A percentile compares a stretch with the other conserved stretches of the same genome.
Conservation (phyloP, 106 monocot species). For the Gastrodia elata region DNA sequence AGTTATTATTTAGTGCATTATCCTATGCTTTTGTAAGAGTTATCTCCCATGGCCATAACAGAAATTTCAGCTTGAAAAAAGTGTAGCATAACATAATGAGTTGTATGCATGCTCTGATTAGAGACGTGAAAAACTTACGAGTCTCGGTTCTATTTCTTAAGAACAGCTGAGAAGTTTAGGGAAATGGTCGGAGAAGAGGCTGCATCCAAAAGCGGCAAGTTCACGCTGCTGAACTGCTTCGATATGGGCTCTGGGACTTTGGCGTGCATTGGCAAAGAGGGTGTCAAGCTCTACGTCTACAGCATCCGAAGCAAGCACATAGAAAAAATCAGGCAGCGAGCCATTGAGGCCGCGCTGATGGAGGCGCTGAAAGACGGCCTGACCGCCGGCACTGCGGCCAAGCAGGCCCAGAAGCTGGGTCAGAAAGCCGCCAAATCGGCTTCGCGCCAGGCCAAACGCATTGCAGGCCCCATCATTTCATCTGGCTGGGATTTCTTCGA, state of each 20-base stretch:
- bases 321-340: conserved; percentile 27
- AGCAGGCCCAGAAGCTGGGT: conserved; percentile 58
- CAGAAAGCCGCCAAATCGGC: conserved; percentile 69
- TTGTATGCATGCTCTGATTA: not conserved
- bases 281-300: conserved; percentile 50
- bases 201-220: conserved; percentile 50
- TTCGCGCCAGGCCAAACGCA: conserved; percentile 65
- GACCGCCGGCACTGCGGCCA: conserved; percentile 38
- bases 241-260: conserved; percentile 51
- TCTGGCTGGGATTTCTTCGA: conserved; percentile 96
- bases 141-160: not conserved
- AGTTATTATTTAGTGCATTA: too few relatives aligned
- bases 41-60: too few relatives aligned
- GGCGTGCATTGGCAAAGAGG: conserved; percentile 34
- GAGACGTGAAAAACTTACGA: not conserved
- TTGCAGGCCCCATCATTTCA: conserved; percentile 73
- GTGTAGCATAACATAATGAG: too few relatives aligned
- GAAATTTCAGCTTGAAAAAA: too few relatives aligned
- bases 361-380: conserved; percentile 56
- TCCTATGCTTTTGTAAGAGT: too few relatives aligned
- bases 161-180: conserved; percentile 45
- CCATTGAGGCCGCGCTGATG: conserved; percentile 41
- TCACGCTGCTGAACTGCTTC: conserved; percentile 44
- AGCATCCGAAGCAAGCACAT: conserved; percentile 37
- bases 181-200: conserved; percentile 41